Evolutionary conservation across 2,329 filamentous ascomycete genomes (phyloP).

Genomic region (Lecanosticta acicola): DNA sequence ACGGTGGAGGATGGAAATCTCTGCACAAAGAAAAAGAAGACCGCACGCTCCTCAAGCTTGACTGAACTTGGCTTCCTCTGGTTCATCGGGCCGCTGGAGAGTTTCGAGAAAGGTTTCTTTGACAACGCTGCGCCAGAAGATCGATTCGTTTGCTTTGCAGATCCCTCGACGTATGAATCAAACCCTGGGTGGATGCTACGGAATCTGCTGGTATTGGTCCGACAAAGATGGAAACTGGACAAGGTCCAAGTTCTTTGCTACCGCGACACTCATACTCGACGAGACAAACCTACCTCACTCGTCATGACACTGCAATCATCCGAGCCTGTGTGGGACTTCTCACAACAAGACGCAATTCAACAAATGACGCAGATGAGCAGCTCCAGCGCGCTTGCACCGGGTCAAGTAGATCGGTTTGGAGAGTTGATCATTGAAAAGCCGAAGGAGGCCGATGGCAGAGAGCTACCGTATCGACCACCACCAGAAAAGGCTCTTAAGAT

Average conservation of each 20-base stretch:
- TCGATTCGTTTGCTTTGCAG: slow-evolving; percentile 78
- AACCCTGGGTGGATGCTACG: slow-evolving; percentile 90
- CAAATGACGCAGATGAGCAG: slow-evolving; percentile 24
- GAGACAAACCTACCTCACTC: slow-evolving; percentile 76
- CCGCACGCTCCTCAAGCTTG: slow-evolving; percentile 45
- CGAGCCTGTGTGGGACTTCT: slow-evolving; percentile 33
- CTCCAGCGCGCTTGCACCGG: slow-evolving; percentile 26
- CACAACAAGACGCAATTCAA: slow-evolving; percentile 16
- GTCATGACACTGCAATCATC: slow-evolving; percentile 63
- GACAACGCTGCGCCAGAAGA: slow-evolving; percentile 64
- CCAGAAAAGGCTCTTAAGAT: slow-evolving; percentile 37
- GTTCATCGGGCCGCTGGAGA: slow-evolving; percentile 68
- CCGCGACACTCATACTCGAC: slow-evolving; percentile 69
- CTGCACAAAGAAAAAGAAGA: slow-evolving; percentile 37
- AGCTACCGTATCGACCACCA: slow-evolving; percentile 19
- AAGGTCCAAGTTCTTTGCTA: slow-evolving; percentile 85
- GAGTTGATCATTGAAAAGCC: slow-evolving; percentile 27
- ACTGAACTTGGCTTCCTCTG: slow-evolving; percentile 64
- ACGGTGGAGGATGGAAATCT: slow-evolving; percentile 29
- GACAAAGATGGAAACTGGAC: slow-evolving; percentile 70
- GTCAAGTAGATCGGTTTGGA: slow-evolving; percentile 28
- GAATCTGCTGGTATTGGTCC: slow-evolving; percentile 79
- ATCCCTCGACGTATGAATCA: slow-evolving; percentile 82
- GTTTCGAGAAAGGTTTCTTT: slow-evolving; percentile 87
- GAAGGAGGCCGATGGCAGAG: slow-evolving; percentile 9